Conservation (phyloP, 1,139 yeast species). For the Candida sp. region DNA sequence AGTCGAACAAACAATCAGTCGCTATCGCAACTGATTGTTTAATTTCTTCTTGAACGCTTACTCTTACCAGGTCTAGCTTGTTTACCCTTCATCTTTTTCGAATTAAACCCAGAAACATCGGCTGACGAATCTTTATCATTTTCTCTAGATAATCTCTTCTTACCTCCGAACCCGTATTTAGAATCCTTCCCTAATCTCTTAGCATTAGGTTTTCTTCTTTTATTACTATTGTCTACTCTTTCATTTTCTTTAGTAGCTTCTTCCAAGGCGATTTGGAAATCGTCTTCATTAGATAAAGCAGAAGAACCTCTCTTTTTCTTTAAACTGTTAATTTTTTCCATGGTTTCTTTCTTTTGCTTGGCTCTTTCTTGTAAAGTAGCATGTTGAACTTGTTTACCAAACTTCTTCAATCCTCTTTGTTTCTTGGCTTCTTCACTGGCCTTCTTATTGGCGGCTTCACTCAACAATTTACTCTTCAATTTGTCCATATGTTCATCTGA, state of each 20-base stretch:
- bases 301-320: slow-evolving; percentile 83
- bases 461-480: slow-evolving; percentile 74
- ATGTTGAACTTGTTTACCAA: slow-evolving; percentile 95
- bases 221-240: slow-evolving; percentile 30
- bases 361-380: slow-evolving; percentile 94
- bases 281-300: slow-evolving; percentile 63
- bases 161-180: slow-evolving; percentile 66
- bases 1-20: too few relatives aligned
- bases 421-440: slow-evolving; percentile 93
- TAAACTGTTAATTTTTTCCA: slow-evolving; percentile 85
- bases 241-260: slow-evolving; percentile 65
- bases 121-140: slow-evolving; percentile 75
- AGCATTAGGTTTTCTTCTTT: slow-evolving; percentile 54
- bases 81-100: slow-evolving; percentile 53
- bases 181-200: slow-evolving; percentile 67
- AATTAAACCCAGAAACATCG: slow-evolving; percentile 63
- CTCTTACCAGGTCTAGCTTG: slow-evolving; percentile 72
- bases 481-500: slow-evolving; percentile 98
- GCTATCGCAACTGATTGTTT: too few relatives aligned
- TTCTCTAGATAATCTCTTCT: slow-evolving; percentile 67
- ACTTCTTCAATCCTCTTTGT: slow-evolving; percentile 93
- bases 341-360: slow-evolving; percentile 86
- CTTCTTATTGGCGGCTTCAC: slow-evolving; percentile 87
- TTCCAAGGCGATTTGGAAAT: slow-evolving; percentile 76
- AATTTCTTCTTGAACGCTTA: slow-evolving; percentile 38